Conservation (phyloP, 2,329 filamentous ascomycete genomes). For the Fusarium irregulare region DNA sequence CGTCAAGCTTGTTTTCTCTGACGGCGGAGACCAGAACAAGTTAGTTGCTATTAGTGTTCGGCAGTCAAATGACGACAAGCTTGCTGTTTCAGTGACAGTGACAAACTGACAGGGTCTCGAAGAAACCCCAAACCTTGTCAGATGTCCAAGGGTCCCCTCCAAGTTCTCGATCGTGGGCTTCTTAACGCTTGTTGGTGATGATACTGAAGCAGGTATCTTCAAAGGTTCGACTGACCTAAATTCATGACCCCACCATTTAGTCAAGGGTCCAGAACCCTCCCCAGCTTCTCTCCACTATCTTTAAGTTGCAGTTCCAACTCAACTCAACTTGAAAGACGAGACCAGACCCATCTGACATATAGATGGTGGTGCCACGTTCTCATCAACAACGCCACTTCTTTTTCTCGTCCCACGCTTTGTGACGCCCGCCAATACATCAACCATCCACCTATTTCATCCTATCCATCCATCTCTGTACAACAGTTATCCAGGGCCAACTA, state of each 20-base stretch:
- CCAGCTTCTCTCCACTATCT: conserved; percentile 10
- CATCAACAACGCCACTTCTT: conserved; percentile 39
- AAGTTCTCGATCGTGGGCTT: conserved; percentile 19
- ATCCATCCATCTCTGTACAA: conserved; percentile 27
- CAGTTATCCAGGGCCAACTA: conserved; percentile 9
- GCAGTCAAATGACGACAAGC: conserved; percentile 29
- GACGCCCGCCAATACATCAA: conserved; percentile 24
- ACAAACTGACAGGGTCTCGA: conserved; percentile 7
- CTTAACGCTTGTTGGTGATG: not conserved
- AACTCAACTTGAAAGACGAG: not conserved
- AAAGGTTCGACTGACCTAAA: not conserved
- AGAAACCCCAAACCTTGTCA: conserved; percentile 3
- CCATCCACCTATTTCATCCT: conserved; percentile 24
- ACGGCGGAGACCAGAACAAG: not conserved
- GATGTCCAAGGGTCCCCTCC: conserved; percentile 14
- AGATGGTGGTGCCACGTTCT: conserved; percentile 38
- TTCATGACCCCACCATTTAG: conserved; percentile 23
- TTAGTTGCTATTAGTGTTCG: not conserved
- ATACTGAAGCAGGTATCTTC: not conserved
- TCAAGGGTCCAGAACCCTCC: conserved; percentile 36
- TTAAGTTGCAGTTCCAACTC: conserved; percentile 2
- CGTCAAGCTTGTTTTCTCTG: conserved; percentile 22
- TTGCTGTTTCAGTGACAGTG: conserved; percentile 1
- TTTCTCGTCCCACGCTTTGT: conserved; percentile 23
- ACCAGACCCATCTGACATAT: not conserved